Percentiles rank a stretch among this genome's conserved stretches.
Conservation (phyloP, 306 rosid species). For the Albizia julibrissin region DNA sequence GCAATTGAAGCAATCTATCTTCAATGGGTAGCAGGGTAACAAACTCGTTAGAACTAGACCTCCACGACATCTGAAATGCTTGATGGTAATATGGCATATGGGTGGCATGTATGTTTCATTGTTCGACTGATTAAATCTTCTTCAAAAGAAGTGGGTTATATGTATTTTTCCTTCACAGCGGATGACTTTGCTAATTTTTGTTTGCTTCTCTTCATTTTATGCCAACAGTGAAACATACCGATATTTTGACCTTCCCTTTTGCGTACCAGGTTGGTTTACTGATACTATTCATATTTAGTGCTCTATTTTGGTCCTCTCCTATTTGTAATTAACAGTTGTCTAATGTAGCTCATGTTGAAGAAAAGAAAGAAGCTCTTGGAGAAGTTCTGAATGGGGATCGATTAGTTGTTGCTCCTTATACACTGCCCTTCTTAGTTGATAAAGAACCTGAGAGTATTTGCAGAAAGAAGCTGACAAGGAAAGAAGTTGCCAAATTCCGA, state of each 20-base stretch:
- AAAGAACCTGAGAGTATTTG: slow-evolving; percentile 27
- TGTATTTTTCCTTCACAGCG: background rate
- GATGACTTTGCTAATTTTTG: background rate
- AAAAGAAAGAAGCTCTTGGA: slow-evolving; percentile 41
- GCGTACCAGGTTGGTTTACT: slow-evolving; percentile 31
- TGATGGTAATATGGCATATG: background rate
- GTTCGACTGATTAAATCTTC: background rate
- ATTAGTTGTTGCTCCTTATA: slow-evolving; percentile 38
- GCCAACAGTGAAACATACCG: slow-evolving; percentile 37
- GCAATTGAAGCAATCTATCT: background rate
- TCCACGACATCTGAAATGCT: background rate
- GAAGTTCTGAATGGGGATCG: slow-evolving; percentile 41
- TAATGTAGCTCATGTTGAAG: slow-evolving; percentile 30
- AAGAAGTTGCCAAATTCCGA: slow-evolving; percentile 32
- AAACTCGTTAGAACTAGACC: background rate
- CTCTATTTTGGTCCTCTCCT: background rate
- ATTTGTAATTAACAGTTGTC: background rate
- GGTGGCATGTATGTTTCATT: background rate
- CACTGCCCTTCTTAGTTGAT: slow-evolving; percentile 24
- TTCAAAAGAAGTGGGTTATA: background rate
- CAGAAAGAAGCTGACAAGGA: slow-evolving; percentile 25
- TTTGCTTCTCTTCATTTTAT: slow-evolving; percentile 9
- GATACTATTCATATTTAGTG: background rate
- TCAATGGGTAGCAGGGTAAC: background rate
- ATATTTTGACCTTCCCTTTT: slow-evolving; percentile 40